Evolutionary conservation across 495 filamentous ascomycete species (phyloP).

Genomic region (Xanthoparmelia taractica): DNA sequence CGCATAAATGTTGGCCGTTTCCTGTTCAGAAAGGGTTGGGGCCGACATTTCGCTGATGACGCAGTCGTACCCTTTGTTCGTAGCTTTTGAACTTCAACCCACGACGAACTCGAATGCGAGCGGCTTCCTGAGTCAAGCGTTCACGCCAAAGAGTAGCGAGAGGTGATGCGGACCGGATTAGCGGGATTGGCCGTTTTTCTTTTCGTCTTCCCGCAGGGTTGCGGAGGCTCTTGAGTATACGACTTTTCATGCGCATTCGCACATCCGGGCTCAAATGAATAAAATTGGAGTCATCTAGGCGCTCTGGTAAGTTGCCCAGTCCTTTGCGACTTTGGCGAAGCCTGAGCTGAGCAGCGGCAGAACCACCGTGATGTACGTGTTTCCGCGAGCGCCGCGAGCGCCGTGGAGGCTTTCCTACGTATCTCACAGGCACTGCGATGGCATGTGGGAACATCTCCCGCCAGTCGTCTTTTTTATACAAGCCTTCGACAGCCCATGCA

Average conservation of each 20-base stretch:
- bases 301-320: too few species aligned
- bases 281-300: too few species aligned
- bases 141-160: not conserved
- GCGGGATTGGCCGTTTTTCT: not conserved
- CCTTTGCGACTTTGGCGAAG: too few species aligned
- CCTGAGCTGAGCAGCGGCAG: not conserved
- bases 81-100: not conserved
- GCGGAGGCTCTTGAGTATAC: not conserved
- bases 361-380: not conserved
- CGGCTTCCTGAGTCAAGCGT: not conserved
- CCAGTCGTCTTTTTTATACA: slow-evolving; percentile 7
- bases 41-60: not conserved
- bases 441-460: slow-evolving; percentile 1
- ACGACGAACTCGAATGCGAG: not conserved
- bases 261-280: not conserved
- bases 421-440: not conserved
- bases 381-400: not conserved
- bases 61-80: not conserved
- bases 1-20: not conserved
- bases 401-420: not conserved
- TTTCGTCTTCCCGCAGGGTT: not conserved
- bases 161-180: not conserved
- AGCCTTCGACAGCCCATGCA: slow-evolving; percentile 13
- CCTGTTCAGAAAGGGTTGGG: not conserved
- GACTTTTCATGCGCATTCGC: not conserved